phyloP scores from a whole-genome alignment of 345 rosid species.

The Barbarea vulgaris region DNA sequence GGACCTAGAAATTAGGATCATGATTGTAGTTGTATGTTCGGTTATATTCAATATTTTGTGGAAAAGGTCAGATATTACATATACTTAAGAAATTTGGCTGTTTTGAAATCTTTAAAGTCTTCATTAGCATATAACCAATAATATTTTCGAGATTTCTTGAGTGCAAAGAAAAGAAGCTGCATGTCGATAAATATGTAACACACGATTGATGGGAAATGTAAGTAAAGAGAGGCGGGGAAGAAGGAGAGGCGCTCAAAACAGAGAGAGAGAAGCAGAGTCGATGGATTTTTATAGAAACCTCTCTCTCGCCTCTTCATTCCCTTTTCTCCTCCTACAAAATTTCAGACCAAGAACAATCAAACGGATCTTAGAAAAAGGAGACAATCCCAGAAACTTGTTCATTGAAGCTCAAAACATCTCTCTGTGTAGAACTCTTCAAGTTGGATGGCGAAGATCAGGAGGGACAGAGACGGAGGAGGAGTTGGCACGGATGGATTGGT shows the following conservation, averaged over 20 bases:
- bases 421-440: background rate
- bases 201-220: background rate
- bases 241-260: constrained; percentile 39
- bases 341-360: constrained; percentile 13
- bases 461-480: constrained; percentile 45
- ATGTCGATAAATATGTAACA: background rate
- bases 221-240: constrained; percentile 33
- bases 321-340: background rate
- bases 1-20: background rate
- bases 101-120: too few relatives aligned
- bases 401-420: constrained; percentile 6
- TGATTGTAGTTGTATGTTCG: background rate
- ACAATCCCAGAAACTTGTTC: constrained; percentile 10
- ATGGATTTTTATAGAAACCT: constrained; percentile 29
- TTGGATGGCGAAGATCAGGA: constrained; percentile 59
- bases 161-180: background rate
- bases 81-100: too few relatives aligned
- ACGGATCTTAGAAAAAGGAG: constrained; percentile 1
- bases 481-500: constrained; percentile 54
- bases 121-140: background rate
- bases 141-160: background rate
- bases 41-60: background rate
- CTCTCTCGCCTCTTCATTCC: constrained; percentile 2
- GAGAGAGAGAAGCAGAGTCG: constrained; percentile 21
- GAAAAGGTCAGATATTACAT: too few relatives aligned